Conservation (phyloP, 1,139 yeast genomes). For the Yamadazyma epiphylla region DNA sequence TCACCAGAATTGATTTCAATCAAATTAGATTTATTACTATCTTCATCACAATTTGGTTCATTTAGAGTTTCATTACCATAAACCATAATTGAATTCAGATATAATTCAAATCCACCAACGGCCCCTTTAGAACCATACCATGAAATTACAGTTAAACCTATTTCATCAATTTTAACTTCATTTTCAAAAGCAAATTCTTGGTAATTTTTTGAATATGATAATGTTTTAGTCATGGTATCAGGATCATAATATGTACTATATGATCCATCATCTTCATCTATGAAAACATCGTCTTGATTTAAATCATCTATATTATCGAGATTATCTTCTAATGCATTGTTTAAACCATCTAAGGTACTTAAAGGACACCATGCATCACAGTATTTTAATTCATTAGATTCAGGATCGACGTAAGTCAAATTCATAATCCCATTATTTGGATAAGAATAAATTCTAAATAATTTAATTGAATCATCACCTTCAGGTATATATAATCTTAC, state of each 20-base stretch:
- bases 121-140: slow-evolving; percentile 72
- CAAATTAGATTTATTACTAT: slow-evolving; percentile 26
- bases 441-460: slow-evolving; percentile 69
- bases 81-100: slow-evolving; percentile 53
- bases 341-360: slow-evolving; percentile 26
- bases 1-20: slow-evolving; percentile 31
- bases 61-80: slow-evolving; percentile 78
- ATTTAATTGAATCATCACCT: slow-evolving; percentile 51
- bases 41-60: slow-evolving; percentile 53
- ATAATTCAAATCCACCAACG: slow-evolving; percentile 70
- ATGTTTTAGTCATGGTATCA: slow-evolving; percentile 36
- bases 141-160: slow-evolving; percentile 64
- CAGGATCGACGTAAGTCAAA: slow-evolving; percentile 77
- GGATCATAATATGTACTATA: slow-evolving; percentile 37
- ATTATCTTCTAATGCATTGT: slow-evolving; percentile 20
- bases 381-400: slow-evolving; percentile 45
- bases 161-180: slow-evolving; percentile 53
- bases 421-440: slow-evolving; percentile 93
- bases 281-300: slow-evolving; percentile 22
- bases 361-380: slow-evolving; percentile 94
- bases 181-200: slow-evolving; percentile 85
- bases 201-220: slow-evolving; percentile 49
- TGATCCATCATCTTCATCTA: slow-evolving; percentile 34
- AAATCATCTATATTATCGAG: slow-evolving; percentile 17
- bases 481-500: slow-evolving; percentile 66